These are phyloP conservation scores for Umbilicus rupestris DNA, from an alignment of 164 flowering plant genomes.

Conservation along the genomic window DNA sequence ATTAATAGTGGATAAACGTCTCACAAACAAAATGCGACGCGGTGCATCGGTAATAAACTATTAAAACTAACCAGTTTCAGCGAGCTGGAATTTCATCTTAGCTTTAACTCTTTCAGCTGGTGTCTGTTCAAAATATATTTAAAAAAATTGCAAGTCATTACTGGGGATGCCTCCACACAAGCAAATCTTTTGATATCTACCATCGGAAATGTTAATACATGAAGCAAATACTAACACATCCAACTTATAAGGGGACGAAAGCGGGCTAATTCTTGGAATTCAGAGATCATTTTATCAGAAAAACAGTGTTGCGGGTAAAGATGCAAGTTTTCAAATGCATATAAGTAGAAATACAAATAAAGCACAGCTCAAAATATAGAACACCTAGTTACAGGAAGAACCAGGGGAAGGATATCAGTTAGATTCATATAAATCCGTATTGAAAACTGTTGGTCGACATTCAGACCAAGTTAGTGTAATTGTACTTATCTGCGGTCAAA, in stretches of 20 bases:
- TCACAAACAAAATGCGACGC: background rate
- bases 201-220: background rate
- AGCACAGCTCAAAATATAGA: too few relatives aligned
- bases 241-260: background rate
- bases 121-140: conserved; percentile 37
- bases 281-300: background rate
- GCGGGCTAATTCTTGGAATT: background rate
- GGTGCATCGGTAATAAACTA: background rate
- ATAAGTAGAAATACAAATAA: too few relatives aligned
- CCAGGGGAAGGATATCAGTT: background rate
- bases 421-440: background rate
- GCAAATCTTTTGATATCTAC: background rate
- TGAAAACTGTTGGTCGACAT: background rate
- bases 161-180: background rate
- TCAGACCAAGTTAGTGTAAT: background rate
- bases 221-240: background rate
- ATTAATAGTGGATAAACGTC: background rate
- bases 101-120: conserved; percentile 89
- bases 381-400: background rate
- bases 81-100: conserved; percentile 81
- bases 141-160: background rate
- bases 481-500: background rate
- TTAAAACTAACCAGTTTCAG: conserved; percentile 61
- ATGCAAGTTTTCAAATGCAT: background rate
- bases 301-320: background rate